These are phyloP conservation scores for Amphicarpaea edgeworthii DNA, from an alignment of 306 rosid genomes.

Conservation along the genomic window DNA sequence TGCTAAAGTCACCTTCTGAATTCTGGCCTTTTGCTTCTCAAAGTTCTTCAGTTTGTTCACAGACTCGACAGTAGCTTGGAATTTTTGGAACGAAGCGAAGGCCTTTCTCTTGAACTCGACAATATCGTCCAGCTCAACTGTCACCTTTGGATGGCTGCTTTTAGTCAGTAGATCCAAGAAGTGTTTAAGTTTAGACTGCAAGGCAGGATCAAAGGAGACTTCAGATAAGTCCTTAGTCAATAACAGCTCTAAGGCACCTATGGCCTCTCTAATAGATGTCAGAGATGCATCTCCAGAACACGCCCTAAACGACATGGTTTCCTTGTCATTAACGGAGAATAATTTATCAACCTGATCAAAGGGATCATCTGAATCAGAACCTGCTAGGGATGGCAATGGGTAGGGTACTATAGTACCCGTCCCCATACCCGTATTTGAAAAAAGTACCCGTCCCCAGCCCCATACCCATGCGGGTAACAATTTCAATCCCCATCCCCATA, in stretches of 20 bases:
- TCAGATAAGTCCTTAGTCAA: conserved; percentile 25
- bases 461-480: too few relatives aligned
- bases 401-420: too few relatives aligned
- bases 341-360: neutral
- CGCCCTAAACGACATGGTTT: neutral
- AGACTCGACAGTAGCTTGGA: conserved; percentile 18
- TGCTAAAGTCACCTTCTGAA: neutral
- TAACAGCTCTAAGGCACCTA: neutral
- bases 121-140: neutral
- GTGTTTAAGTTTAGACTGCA: neutral
- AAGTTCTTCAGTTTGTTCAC: conserved; percentile 23
- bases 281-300: neutral
- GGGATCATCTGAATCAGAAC: neutral
- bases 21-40: neutral
- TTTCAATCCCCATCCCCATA: too few relatives aligned
- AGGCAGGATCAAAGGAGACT: conserved; percentile 25
- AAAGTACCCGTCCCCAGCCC: too few relatives aligned
- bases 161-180: conserved; percentile 7
- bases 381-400: too few relatives aligned
- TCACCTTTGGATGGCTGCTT: conserved; percentile 10
- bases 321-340: neutral
- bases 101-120: conserved; percentile 1
- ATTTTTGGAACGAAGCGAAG: neutral
- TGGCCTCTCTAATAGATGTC: neutral
- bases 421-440: too few relatives aligned